phyloP scores from a whole-genome alignment of 192 early-diverging fungal species.

The Backusella macrospora region DNA sequence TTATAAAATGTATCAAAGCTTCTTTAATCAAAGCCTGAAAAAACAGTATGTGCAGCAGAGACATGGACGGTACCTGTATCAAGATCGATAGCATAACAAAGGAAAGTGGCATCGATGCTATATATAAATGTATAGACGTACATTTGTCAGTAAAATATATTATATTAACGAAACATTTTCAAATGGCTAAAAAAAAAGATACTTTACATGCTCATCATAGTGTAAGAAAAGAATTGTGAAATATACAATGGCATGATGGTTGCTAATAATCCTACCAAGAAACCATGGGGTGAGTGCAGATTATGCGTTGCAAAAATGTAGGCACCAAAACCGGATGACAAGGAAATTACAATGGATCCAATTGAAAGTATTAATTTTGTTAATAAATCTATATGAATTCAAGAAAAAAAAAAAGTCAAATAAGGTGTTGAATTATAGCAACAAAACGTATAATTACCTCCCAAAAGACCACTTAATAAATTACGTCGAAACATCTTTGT shows the following conservation, averaged over 20 bases:
- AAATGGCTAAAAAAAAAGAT: not conserved
- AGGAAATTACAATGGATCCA: slow-evolving; percentile 58
- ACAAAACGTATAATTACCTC: slow-evolving; percentile 24
- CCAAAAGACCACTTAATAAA: slow-evolving; percentile 64
- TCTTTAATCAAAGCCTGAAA: slow-evolving; percentile 42
- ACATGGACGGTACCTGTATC: slow-evolving; percentile 60
- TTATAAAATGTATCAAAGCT: not conserved
- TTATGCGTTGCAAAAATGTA: slow-evolving; percentile 60
- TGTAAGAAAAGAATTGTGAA: slow-evolving; percentile 65
- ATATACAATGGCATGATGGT: slow-evolving; percentile 67
- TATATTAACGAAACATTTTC: too few species aligned
- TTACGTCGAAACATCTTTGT: slow-evolving; percentile 79
- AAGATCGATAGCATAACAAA: slow-evolving; percentile 84
- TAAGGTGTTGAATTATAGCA: not conserved
- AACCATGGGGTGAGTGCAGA: slow-evolving; percentile 64
- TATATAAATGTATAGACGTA: not conserved
- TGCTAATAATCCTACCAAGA: slow-evolving; percentile 62
- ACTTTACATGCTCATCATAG: slow-evolving; percentile 77
- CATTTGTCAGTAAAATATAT: too few species aligned
- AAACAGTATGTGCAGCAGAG: slow-evolving; percentile 55
- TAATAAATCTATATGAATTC: slow-evolving; percentile 44
- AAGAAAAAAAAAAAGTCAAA: not conserved
- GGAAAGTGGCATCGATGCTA: slow-evolving; percentile 77
- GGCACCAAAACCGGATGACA: slow-evolving; percentile 58
- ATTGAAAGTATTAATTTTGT: slow-evolving; percentile 62